Conservation (phyloP, 192 early-diverging fungal genomes). For the Glomus cerebriforme region DNA sequence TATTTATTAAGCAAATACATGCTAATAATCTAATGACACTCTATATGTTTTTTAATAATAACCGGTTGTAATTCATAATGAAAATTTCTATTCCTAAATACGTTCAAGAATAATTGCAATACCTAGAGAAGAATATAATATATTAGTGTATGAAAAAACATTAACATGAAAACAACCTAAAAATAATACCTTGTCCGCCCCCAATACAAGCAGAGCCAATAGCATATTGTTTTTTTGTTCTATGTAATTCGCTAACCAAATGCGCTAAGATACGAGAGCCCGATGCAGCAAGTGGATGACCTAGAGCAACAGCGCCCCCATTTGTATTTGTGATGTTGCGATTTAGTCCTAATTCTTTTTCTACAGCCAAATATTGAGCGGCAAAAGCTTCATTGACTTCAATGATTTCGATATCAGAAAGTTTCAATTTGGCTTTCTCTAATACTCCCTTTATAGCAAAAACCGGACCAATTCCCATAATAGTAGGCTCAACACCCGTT, state of each 20-base stretch:
- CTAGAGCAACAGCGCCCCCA: slow-evolving; percentile 90
- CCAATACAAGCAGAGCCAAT: slow-evolving; percentile 96
- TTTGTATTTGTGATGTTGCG: slow-evolving; percentile 78
- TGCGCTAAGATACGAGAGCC: slow-evolving; percentile 94
- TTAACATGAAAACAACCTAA: slow-evolving; percentile 33
- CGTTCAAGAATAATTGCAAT: slow-evolving; percentile 44
- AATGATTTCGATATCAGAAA: slow-evolving; percentile 87
- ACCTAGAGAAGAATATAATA: slow-evolving; percentile 31
- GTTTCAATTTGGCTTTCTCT: slow-evolving; percentile 70
- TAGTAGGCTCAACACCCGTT: slow-evolving; percentile 86
- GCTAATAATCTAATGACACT: no score
- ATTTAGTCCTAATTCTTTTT: slow-evolving; percentile 85
- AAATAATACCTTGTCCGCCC: slow-evolving; percentile 68
- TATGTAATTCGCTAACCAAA: slow-evolving; percentile 80
- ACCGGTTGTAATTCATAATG: background rate
- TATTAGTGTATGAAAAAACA: background rate
- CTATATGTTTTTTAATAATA: no score
- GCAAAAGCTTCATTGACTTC: slow-evolving; percentile 99
- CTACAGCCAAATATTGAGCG: slow-evolving; percentile 85
- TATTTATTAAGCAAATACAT: no score
- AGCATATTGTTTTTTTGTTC: slow-evolving; percentile 82
- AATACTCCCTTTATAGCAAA: slow-evolving; percentile 86
- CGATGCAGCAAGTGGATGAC: slow-evolving; percentile 94
- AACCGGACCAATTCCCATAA: slow-evolving; percentile 98
- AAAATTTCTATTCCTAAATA: slow-evolving; percentile 27